Evolutionary conservation across 805 yeast genomes (phyloP), one percentile per base, ranked within the genome.

Genomic region (Scheffersomyces spartinae): DNA sequence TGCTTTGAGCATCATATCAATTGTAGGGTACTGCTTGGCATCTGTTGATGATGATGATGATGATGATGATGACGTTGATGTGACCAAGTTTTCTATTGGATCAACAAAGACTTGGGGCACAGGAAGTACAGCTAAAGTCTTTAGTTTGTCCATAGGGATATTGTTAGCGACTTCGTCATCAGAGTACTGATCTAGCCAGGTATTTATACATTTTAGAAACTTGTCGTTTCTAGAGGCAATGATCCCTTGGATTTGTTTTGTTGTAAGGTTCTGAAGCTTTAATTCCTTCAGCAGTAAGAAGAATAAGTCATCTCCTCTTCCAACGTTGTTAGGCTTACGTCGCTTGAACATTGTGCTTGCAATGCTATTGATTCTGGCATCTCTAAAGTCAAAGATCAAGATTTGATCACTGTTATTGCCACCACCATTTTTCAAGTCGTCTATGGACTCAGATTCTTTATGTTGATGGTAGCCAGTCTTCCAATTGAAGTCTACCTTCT

Each of bases 331-430:
- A 18, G 16, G 30, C 19, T 32, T 31, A 9, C 25, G 23, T 36
- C 25, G 13, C 34, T 29, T 16, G 22, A 28, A 23, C 45, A 58
- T 35, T 42, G 56, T 4, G 57, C 45, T 9, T 55, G 40, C 52
- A 47, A 66, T 21, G 55, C 66, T 58, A 61, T 69, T 36, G 55
- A 70, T 39, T 57, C 67, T 40, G 9, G 79, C 81, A 46, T 86
- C 94, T 10, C 71, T 61, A 46, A 86, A 82, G 35, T 79, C 86
- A 42, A 86, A 79, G 2, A 82, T 59, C 15, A 86, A 55, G 6
- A 81, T 40, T 35, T 76, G 85, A 23, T 68, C 58, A 28, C 60
- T 68, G 20, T 68, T 55, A 41, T 71, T 78, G 7, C 55, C 50
- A 20, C 70, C 73, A 23, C 69, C 67, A 38, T 72, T 77, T 20